Conservation (phyloP, 495 filamentous ascomycete species). For the Aspergillus coremiiformis region DNA sequence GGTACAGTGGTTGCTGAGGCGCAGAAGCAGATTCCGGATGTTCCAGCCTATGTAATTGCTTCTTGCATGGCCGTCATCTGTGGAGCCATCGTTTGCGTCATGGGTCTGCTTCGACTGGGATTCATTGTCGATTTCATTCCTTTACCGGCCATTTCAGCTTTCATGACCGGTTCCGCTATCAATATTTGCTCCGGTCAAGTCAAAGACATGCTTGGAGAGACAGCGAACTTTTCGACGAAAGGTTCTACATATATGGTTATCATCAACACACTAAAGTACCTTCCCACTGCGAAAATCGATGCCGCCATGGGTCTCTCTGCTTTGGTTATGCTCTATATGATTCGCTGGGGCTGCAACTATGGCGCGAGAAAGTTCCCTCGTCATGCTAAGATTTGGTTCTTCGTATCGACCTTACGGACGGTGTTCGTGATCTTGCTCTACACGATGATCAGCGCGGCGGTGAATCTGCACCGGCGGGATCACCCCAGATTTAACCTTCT, state of each 20-base stretch:
- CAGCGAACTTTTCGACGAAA: slow-evolving; percentile 59
- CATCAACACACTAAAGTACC: slow-evolving; percentile 77
- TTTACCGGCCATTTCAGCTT: slow-evolving; percentile 82
- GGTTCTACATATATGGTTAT: slow-evolving; percentile 76
- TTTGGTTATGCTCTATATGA: slow-evolving; percentile 72
- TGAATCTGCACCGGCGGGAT: slow-evolving; percentile 53
- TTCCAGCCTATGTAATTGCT: slow-evolving; percentile 57
- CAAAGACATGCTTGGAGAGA: slow-evolving; percentile 76
- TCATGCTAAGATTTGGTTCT: slow-evolving; percentile 75
- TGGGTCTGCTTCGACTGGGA: slow-evolving; percentile 74
- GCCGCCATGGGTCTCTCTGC: slow-evolving; percentile 88
- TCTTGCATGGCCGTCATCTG: slow-evolving; percentile 73
- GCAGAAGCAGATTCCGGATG: slow-evolving; percentile 47
- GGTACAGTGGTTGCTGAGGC: slow-evolving; percentile 69
- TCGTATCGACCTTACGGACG: slow-evolving; percentile 78
- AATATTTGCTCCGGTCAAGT: slow-evolving; percentile 89
- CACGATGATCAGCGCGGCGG: slow-evolving; percentile 82
- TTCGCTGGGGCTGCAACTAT: slow-evolving; percentile 61
- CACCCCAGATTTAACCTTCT: slow-evolving; percentile 58
- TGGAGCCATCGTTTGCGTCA: slow-evolving; percentile 71
- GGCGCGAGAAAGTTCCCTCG: slow-evolving; percentile 61
- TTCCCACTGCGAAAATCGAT: slow-evolving; percentile 61
- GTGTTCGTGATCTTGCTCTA: slow-evolving; percentile 91
- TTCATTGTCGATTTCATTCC: slow-evolving; percentile 97
- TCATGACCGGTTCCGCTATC: slow-evolving; percentile 96